These are phyloP conservation scores for Botrytis sinoallii DNA, from an alignment of 2,329 filamentous ascomycete genomes.

Conservation along the genomic window DNA sequence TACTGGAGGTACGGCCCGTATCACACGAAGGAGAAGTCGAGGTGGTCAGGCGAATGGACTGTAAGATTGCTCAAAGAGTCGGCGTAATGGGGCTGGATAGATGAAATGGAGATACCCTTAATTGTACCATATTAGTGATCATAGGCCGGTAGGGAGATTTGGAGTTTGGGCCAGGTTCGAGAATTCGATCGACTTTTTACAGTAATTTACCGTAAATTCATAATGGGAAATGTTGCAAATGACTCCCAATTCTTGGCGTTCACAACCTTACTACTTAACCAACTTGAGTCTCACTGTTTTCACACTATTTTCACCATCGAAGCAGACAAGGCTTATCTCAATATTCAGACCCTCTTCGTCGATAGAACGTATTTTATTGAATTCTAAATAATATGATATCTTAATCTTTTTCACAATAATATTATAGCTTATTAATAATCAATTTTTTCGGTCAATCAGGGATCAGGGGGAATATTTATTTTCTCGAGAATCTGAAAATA, in stretches of 20 bases:
- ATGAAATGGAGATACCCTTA: conserved; percentile 2
- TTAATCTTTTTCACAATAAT: no score
- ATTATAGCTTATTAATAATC: no score
- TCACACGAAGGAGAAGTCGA: conserved; percentile 31
- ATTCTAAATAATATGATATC: no score
- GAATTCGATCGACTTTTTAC: background rate
- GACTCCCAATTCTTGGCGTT: background rate
- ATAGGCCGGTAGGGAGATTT: background rate
- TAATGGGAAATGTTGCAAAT: no score
- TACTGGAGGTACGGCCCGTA: conserved; percentile 20
- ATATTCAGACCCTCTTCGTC: no score
- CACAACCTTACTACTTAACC: no score
- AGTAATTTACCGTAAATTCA: background rate
- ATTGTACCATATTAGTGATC: background rate
- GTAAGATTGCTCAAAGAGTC: background rate
- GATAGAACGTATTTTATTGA: no score
- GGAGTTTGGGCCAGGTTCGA: background rate
- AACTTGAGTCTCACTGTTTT: background rate
- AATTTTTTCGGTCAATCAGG: no score
- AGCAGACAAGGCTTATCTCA: no score
- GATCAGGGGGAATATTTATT: no score
- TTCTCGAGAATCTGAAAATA: no score
- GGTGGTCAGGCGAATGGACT: conserved; percentile 4
- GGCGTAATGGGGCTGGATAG: background rate
- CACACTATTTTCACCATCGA: background rate